These are phyloP conservation scores for Tylopilus balloui DNA, from an alignment of 768 basidiomycete genomes.

Conservation along the genomic window DNA sequence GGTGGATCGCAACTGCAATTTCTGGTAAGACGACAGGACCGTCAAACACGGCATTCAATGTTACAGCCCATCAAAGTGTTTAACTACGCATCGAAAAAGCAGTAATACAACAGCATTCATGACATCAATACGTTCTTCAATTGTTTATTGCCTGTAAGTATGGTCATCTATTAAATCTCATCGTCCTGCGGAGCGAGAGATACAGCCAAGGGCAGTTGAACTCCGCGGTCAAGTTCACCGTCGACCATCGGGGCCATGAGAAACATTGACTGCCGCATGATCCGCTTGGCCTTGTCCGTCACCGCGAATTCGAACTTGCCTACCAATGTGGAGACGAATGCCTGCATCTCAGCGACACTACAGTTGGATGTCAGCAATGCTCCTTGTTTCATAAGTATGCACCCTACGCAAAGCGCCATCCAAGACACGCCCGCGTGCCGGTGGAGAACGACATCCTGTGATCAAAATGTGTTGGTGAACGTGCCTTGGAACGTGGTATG, in stretches of 20 bases:
- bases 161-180: background rate
- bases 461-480: too few relatives aligned
- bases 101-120: too few relatives aligned
- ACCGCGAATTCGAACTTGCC: conserved; percentile 48
- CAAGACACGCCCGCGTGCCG: conserved; percentile 3
- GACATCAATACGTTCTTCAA: too few relatives aligned
- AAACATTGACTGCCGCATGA: conserved; percentile 23
- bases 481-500: too few relatives aligned
- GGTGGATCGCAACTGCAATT: too few relatives aligned
- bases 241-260: conserved; percentile 34
- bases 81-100: too few relatives aligned
- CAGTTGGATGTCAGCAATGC: background rate
- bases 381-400: too few relatives aligned
- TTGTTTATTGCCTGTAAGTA: too few relatives aligned
- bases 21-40: too few relatives aligned
- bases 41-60: too few relatives aligned
- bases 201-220: conserved; percentile 27
- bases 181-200: conserved; percentile 10
- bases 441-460: conserved; percentile 16
- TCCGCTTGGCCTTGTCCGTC: conserved; percentile 22
- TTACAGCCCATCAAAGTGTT: too few relatives aligned
- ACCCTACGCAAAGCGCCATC: conserved; percentile 27
- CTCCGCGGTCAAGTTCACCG: conserved; percentile 28
- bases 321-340: conserved; percentile 51
- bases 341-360: conserved; percentile 48